Evolutionary conservation across 495 filamentous ascomycete genomes (phyloP), one percentile per base, ranked within the genome.

Genomic region (Pyrenula aspistea): DNA sequence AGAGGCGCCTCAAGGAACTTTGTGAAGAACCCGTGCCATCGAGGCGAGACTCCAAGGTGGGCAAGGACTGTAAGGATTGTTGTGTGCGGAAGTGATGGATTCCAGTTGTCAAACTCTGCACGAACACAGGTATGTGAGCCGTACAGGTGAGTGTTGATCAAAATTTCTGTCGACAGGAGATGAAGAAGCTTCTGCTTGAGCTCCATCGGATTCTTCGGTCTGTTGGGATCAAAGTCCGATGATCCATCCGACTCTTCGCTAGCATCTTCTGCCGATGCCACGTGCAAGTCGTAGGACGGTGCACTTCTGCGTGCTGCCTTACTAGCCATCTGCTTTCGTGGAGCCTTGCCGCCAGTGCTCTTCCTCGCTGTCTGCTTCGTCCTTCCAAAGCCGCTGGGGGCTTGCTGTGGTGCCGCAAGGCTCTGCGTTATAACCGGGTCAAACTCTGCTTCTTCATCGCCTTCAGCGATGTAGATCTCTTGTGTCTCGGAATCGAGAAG

Each of bases 281-380:
- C n/a, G 31, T 42, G 8, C 1, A 61, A 55, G 2, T 61, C 21
- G 22, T 68, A 57, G 8, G 31, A 8, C 4, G 31, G 31, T 4
- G 8, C 31, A 15, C 31, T 42, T 25, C 25, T 77, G 68, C 77
- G 72, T 63, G 77, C 77, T 56, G 76, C 77, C 75, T 80, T 80
- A 63, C 73, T 73, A 59, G 77, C 77, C 62, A 88, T 84, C 76
- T 87, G 83, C 83, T 88, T 88, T 71, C 85, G 85, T 57, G 85
- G 85, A 63, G 85, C 85, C 80, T 88, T 88, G 77, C 85, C 85
- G 84, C 85, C 85, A 65, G 85, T 88, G 69, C 84, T 87, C 78
- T 88, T 73, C 15, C 31, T 4, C 8, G 31, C 31, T 4, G 31
- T 42, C 31, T 42, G 31, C 22, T 2, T 61, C 49, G 25, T 60